A percentile compares a stretch with the other conserved stretches of the same genome.
phyloP scores from a whole-genome alignment of 208 protist species.

The Wallacemonas sp. region DNA sequence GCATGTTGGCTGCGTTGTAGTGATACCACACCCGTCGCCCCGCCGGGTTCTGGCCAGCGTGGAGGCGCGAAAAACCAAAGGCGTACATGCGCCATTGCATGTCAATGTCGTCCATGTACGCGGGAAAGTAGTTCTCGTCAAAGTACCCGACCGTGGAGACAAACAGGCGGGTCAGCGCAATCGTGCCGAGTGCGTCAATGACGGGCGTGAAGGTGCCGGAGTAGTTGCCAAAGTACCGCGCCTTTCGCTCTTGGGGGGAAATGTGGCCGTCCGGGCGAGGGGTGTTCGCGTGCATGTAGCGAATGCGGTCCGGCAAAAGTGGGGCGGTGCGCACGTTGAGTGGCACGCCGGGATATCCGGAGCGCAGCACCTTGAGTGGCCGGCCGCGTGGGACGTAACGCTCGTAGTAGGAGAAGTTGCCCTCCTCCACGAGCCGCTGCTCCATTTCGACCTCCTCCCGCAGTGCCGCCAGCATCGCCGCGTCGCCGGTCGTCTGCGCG shows the following conservation, averaged over 20 bases:
- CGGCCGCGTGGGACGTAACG: conserved; percentile 22
- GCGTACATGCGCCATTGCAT: conserved; percentile 29
- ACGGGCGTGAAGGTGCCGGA: conserved; percentile 25
- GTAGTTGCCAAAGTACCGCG: conserved; percentile 29
- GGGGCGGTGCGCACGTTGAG: conserved; percentile 35
- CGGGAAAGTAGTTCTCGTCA: conserved; percentile 61
- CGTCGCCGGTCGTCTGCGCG: conserved; percentile 22
- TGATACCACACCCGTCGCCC: conserved; percentile 22
- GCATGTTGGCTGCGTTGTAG: conserved; percentile 29
- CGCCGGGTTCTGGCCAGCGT: background rate
- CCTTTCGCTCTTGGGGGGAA: background rate
- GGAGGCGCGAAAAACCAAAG: conserved; percentile 33
- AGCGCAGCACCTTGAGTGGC: conserved; percentile 27
- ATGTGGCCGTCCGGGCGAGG: conserved; percentile 18
- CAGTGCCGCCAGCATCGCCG: conserved; percentile 20
- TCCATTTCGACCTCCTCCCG: conserved; percentile 35
- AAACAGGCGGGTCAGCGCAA: conserved; percentile 44
- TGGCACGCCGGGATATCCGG: conserved; percentile 14
- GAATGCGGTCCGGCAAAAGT: conserved; percentile 50
- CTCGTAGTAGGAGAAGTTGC: conserved; percentile 14
- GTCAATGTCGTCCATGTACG: conserved; percentile 51
- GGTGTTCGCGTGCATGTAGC: conserved; percentile 31
- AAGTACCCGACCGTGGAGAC: conserved; percentile 49
- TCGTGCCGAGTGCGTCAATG: conserved; percentile 17
- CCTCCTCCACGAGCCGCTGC: conserved; percentile 8